Evolutionary conservation across 257 asterid species (phyloP).

Genomic region (Nicotiana paniculata): DNA sequence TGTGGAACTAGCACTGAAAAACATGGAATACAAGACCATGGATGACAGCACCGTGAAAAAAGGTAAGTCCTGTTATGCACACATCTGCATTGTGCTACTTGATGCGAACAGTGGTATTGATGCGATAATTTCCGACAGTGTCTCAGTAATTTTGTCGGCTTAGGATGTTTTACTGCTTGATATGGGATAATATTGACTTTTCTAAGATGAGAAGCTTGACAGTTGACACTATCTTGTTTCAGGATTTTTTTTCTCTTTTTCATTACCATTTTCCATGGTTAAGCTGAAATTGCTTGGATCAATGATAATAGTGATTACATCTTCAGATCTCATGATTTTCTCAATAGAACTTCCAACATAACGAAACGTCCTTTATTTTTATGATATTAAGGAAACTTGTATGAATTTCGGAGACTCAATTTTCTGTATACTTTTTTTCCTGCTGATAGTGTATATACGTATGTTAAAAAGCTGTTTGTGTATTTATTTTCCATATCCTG

Average conservation of each 20-base stretch:
- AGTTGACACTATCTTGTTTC: neutral
- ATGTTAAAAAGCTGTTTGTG: neutral
- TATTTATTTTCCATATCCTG: neutral
- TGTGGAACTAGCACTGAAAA: slow-evolving; percentile 98
- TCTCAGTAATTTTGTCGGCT: neutral
- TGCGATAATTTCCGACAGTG: neutral
- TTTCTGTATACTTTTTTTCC: neutral
- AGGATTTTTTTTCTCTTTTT: neutral
- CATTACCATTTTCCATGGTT: neutral
- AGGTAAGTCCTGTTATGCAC: slow-evolving; percentile 32
- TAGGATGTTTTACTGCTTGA: neutral
- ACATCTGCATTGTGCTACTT: neutral
- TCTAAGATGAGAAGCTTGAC: neutral
- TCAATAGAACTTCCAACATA: neutral
- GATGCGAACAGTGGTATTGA: neutral
- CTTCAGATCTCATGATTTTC: neutral
- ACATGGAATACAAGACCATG: slow-evolving; percentile 99
- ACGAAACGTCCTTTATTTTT: neutral
- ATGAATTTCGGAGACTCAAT: neutral
- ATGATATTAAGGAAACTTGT: neutral
- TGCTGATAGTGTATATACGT: neutral
- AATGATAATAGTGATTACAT: neutral
- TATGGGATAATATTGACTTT: neutral
- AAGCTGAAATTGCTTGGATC: neutral
- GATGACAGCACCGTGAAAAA: slow-evolving; percentile 82